Conservation (phyloP, 176 grass and related monocot genomes). For the Oryza longistaminata region DNA sequence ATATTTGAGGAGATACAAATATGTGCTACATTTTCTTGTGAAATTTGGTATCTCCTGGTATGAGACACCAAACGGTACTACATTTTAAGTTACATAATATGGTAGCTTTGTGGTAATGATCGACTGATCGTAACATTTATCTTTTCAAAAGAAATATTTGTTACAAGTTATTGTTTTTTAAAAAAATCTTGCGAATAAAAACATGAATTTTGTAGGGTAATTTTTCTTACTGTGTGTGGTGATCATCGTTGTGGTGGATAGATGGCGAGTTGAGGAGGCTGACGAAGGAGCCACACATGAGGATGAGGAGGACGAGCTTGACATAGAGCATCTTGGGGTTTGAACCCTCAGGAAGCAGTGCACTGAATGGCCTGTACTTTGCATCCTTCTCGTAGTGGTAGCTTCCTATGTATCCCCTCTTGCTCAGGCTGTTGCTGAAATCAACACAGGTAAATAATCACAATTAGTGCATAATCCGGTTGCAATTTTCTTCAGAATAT, state of each 20-base stretch:
- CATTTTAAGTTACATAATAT: too few species aligned
- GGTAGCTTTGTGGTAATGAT: too few species aligned
- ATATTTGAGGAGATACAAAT: too few species aligned
- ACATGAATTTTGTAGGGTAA: not conserved
- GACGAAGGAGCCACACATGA: slow-evolving; percentile 64
- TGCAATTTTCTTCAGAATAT: not conserved
- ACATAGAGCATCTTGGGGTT: slow-evolving; percentile 49
- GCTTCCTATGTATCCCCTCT: slow-evolving; percentile 37
- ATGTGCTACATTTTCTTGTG: too few species aligned
- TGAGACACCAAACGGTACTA: too few species aligned
- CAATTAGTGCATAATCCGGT: not conserved
- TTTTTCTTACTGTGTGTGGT: slow-evolving; percentile 29
- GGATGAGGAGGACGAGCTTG: slow-evolving; percentile 53
- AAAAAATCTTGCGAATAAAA: not conserved
- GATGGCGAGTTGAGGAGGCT: slow-evolving; percentile 55
- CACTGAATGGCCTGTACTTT: slow-evolving; percentile 40
- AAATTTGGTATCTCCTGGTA: too few species aligned
- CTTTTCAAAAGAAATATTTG: too few species aligned
- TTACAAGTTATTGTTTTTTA: not conserved
- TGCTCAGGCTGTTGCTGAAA: slow-evolving; percentile 38
- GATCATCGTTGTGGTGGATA: slow-evolving; percentile 28
- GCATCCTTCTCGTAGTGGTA: slow-evolving; percentile 40
- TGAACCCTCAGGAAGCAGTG: slow-evolving; percentile 30
- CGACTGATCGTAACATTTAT: too few species aligned
- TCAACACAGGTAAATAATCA: not conserved